These are phyloP conservation scores for Phytophthora parvispora DNA, from an alignment of 352 stramenopile species.

Conservation along the genomic window DNA sequence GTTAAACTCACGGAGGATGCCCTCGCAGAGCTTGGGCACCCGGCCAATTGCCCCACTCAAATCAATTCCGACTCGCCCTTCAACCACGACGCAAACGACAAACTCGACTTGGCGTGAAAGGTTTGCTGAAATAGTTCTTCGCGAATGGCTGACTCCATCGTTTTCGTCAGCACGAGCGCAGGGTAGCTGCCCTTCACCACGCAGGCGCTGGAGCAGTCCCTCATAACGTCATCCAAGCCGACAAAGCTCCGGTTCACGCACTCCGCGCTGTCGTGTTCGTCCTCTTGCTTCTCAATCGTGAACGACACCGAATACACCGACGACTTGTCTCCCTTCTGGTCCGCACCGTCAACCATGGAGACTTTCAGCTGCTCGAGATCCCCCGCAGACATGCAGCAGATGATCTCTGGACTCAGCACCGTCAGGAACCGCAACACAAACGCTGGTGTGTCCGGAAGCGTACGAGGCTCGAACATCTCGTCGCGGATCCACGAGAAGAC, in stretches of 20 bases:
- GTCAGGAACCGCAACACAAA: conserved; percentile 59
- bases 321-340: neutral
- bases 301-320: conserved; percentile 25
- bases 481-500: conserved; percentile 65
- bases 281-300: conserved; percentile 42
- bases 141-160: neutral
- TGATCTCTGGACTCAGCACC: conserved; percentile 8
- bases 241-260: conserved; percentile 24
- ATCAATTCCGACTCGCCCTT: conserved; percentile 1
- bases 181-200: conserved; percentile 38
- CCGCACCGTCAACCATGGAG: conserved; percentile 4
- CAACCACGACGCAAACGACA: neutral
- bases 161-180: neutral
- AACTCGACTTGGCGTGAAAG: neutral
- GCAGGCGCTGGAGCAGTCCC: neutral
- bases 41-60: neutral
- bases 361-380: conserved; percentile 9
- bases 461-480: conserved; percentile 33
- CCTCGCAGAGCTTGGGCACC: neutral
- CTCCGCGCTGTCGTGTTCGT: conserved; percentile 36
- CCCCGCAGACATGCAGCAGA: conserved; percentile 8
- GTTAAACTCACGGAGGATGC: neutral
- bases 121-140: neutral
- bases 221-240: neutral
- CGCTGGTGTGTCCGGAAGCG: conserved; percentile 56